phyloP scores from a whole-genome alignment of 495 filamentous ascomycete species.

The Hyaloscypha finlandica region DNA sequence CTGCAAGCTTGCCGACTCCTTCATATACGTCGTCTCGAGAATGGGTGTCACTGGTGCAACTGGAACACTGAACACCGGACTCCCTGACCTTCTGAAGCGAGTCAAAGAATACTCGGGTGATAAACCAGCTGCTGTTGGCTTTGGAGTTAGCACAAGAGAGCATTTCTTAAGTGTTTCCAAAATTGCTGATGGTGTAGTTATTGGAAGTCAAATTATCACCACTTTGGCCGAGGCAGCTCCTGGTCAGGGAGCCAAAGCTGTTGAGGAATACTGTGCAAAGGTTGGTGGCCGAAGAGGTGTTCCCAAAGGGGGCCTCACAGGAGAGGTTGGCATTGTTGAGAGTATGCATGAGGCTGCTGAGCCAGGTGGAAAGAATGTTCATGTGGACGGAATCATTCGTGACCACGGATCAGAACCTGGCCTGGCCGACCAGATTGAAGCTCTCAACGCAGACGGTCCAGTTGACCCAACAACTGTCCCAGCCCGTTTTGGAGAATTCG shows the following conservation, averaged over 20 bases:
- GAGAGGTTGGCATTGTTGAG: conserved; percentile 66
- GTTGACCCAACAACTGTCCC: conserved; percentile 57
- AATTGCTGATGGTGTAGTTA: conserved; percentile 93
- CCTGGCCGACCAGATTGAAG: conserved; percentile 71
- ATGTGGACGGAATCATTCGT: conserved; percentile 61
- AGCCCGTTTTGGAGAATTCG: conserved; percentile 92
- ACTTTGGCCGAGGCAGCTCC: conserved; percentile 69
- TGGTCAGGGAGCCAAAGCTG: conserved; percentile 70
- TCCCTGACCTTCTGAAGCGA: conserved; percentile 76
- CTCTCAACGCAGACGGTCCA: conserved; percentile 56
- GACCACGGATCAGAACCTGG: conserved; percentile 61
- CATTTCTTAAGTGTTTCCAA: conserved; percentile 86
- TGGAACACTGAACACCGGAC: conserved; percentile 73
- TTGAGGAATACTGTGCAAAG: conserved; percentile 82
- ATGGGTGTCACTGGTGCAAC: conserved; percentile 96
- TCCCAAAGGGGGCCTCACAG: conserved; percentile 48
- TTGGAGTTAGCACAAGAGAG: conserved; percentile 93
- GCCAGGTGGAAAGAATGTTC: conserved; percentile 49
- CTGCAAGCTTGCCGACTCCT: conserved; percentile 96
- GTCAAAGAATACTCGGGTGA: conserved; percentile 94
- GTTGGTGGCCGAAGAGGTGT: conserved; percentile 66
- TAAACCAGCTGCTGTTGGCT: conserved; percentile 87
- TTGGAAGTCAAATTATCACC: conserved; percentile 82
- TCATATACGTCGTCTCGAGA: conserved; percentile 97
- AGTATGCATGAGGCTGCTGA: conserved; percentile 56